Percentiles rank a stretch among this genome's conserved stretches.
phyloP scores from a whole-genome alignment of 2,329 filamentous ascomycete genomes.

The Mycosphaerelloides madeirae region DNA sequence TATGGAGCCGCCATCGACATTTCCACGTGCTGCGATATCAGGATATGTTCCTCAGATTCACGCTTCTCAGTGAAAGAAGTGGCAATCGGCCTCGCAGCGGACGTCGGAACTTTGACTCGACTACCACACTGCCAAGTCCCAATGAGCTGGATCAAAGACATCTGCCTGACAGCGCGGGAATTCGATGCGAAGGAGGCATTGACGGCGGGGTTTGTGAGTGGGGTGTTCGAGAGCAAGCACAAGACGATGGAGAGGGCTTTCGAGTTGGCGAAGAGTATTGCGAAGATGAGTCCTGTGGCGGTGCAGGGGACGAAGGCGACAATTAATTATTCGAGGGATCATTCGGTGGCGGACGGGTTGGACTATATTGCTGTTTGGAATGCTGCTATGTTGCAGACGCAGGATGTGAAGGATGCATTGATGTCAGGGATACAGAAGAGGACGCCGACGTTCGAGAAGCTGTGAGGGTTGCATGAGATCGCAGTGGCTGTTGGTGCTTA shows the following conservation, averaged over 20 bases:
- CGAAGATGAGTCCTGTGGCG: slow-evolving; percentile 82
- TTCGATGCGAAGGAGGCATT: slow-evolving; percentile 66
- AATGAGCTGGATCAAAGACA: slow-evolving; percentile 73
- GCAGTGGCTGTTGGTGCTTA: background rate
- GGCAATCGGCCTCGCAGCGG: slow-evolving; percentile 73
- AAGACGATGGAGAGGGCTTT: slow-evolving; percentile 57
- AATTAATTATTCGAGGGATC: slow-evolving; percentile 74
- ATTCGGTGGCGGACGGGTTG: slow-evolving; percentile 60
- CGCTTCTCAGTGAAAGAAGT: slow-evolving; percentile 73
- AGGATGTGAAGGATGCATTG: slow-evolving; percentile 21
- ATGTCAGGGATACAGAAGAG: slow-evolving; percentile 20
- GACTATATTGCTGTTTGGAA: slow-evolving; percentile 24
- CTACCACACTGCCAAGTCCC: slow-evolving; percentile 69
- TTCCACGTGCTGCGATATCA: slow-evolving; percentile 63
- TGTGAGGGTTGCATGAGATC: slow-evolving; percentile 7
- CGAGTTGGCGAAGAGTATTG: slow-evolving; percentile 61
- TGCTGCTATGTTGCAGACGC: slow-evolving; percentile 23
- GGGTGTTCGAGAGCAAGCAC: slow-evolving; percentile 57
- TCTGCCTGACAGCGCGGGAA: slow-evolving; percentile 64
- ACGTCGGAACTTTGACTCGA: slow-evolving; percentile 71
- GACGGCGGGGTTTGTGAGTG: slow-evolving; percentile 64
- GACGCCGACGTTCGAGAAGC: slow-evolving; percentile 22
- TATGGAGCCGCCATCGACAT: slow-evolving; percentile 75
- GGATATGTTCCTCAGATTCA: slow-evolving; percentile 54
- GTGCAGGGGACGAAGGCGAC: slow-evolving; percentile 84